Conservation (phyloP, 2,329 filamentous ascomycete species). For the Aspergillus novofumigatus region DNA sequence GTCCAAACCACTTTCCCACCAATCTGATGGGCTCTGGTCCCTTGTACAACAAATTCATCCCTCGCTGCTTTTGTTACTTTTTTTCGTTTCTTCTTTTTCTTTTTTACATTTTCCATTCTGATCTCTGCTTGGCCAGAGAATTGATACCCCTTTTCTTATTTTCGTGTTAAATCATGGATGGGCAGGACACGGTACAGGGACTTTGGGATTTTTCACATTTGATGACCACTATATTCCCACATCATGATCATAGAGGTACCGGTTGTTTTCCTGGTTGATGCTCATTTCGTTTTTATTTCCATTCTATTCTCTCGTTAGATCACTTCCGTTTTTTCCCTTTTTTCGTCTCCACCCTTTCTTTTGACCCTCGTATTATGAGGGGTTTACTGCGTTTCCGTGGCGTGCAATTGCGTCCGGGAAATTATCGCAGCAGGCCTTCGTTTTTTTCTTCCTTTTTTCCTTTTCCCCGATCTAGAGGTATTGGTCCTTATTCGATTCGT, state of each 20-base stretch:
- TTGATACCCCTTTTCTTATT: constrained; percentile 26
- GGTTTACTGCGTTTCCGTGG: constrained; percentile 14
- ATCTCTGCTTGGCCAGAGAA: constrained; percentile 19
- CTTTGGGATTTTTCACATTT: constrained; percentile 14
- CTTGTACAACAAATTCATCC: constrained; percentile 29
- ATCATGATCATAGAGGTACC: constrained; percentile 40
- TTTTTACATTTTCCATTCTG: constrained; percentile 11
- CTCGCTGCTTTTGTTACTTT: constrained; percentile 18
- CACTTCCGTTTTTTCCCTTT: constrained; percentile 27
- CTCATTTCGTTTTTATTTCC: constrained; percentile 21
- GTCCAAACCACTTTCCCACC: neutral
- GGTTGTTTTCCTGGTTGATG: constrained; percentile 29
- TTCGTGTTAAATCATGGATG: constrained; percentile 15
- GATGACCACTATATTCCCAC: constrained; percentile 20
- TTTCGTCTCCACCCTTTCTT: constrained; percentile 11
- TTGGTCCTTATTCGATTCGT: neutral
- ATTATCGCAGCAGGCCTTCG: constrained; percentile 12
- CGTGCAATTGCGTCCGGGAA: constrained; percentile 5
- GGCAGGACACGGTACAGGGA: constrained; percentile 18
- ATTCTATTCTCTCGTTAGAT: constrained; percentile 36
- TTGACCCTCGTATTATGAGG: neutral
- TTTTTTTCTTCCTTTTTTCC: constrained; percentile 5
- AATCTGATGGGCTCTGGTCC: constrained; percentile 6
- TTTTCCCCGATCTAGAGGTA: neutral
- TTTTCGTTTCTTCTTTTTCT: constrained; percentile 11